Evolutionary conservation across 2,329 filamentous ascomycete species (phyloP).

Genomic region (Waltergamsia citrina): DNA sequence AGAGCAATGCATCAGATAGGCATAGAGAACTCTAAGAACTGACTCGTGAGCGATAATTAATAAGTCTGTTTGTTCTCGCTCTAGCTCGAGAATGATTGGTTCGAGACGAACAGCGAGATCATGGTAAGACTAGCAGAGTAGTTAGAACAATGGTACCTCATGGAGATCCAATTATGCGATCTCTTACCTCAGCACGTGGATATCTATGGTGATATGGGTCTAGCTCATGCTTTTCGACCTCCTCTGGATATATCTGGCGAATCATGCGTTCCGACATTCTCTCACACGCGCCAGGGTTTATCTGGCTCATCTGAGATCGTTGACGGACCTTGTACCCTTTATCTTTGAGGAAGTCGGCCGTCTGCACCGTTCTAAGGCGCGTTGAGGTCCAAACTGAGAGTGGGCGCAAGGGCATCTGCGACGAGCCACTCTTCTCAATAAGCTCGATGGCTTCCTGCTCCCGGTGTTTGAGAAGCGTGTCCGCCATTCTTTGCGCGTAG

Average conservation of each 20-base stretch:
- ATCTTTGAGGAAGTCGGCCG: constrained; percentile 69
- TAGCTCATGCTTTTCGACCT: constrained; percentile 83
- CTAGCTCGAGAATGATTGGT: constrained; percentile 93
- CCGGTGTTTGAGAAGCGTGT: constrained; percentile 72
- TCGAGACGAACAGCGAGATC: constrained; percentile 96
- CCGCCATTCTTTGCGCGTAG: constrained; percentile 80
- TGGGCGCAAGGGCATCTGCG: constrained; percentile 62
- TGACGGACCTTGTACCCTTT: constrained; percentile 81
- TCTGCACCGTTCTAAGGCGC: constrained; percentile 80
- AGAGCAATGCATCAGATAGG: constrained; percentile 97
- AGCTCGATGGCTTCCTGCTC: constrained; percentile 67
- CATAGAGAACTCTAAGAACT: constrained; percentile 92
- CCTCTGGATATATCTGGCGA: constrained; percentile 73
- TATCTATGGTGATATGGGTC: constrained; percentile 98
- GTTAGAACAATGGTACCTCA: background rate
- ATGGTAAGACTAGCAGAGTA: constrained; percentile 69
- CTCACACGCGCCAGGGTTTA: constrained; percentile 94
- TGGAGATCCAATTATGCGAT: constrained; percentile 2
- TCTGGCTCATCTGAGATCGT: constrained; percentile 90
- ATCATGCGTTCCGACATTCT: constrained; percentile 82
- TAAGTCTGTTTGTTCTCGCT: constrained; percentile 95
- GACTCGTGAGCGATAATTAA: constrained; percentile 97
- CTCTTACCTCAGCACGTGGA: constrained; percentile 74
- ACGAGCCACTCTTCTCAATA: constrained; percentile 59
- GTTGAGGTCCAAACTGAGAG: constrained; percentile 95